These are phyloP conservation scores for Lanmaoa rubissima DNA, from an alignment of 768 basidiomycete genomes.

Conservation along the genomic window DNA sequence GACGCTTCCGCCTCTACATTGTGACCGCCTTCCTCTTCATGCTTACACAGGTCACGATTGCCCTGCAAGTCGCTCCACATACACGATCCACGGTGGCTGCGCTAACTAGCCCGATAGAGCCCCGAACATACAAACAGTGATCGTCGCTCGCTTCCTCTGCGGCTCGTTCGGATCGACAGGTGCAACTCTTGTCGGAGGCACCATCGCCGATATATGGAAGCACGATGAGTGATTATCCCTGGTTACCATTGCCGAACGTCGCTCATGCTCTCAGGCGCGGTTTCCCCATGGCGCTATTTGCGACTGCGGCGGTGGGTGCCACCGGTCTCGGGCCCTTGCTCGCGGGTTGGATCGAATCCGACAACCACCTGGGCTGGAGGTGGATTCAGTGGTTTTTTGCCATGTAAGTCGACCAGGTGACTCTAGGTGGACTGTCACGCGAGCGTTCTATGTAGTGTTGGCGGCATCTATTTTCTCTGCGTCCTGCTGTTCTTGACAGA, in stretches of 20 bases:
- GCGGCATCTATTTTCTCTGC: conserved; percentile 47
- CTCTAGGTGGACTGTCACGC: background rate
- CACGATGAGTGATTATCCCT: conserved; percentile 49
- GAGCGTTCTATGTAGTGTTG: conserved; percentile 39
- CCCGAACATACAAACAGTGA: conserved; percentile 57
- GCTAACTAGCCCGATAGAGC: conserved; percentile 28
- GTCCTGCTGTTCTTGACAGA: conserved; percentile 63
- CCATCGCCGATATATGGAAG: conserved; percentile 67
- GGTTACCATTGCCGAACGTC: background rate
- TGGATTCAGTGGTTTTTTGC: conserved; percentile 85
- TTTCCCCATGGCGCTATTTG: conserved; percentile 74
- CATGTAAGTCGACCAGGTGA: conserved; percentile 41
- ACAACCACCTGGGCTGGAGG: conserved; percentile 59
- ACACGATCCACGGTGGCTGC: background rate
- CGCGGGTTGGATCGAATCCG: conserved; percentile 67
- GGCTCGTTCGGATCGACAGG: conserved; percentile 70
- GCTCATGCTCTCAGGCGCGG: conserved; percentile 54
- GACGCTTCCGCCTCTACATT: conserved; percentile 58
- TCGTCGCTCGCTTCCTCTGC: conserved; percentile 61
- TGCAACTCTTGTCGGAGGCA: conserved; percentile 74
- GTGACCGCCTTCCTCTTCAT: conserved; percentile 48
- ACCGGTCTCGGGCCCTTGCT: conserved; percentile 63
- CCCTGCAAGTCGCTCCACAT: conserved; percentile 22
- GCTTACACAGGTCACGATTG: conserved; percentile 45
- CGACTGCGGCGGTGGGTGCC: conserved; percentile 56